Conservation (phyloP, 148 eudicot species). For the Silene uniflora region DNA sequence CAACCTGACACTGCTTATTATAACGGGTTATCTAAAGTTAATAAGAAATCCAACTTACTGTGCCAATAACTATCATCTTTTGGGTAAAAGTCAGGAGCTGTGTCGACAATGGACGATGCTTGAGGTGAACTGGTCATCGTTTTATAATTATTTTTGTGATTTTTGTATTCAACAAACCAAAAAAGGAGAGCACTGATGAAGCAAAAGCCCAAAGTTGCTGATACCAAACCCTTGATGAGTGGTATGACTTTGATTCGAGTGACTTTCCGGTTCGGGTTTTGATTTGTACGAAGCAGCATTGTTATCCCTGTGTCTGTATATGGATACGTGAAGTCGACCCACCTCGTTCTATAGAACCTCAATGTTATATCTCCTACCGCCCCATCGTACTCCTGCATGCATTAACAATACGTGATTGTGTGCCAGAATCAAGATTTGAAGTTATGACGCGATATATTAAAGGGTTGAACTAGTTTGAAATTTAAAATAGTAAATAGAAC, state of each 20-base stretch:
- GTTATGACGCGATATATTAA: neutral
- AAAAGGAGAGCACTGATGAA: constrained; percentile 26
- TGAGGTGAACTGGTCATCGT: too few species aligned
- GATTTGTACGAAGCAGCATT: constrained; percentile 26
- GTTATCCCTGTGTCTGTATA: constrained; percentile 32
- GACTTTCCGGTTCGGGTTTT: neutral
- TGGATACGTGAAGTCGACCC: constrained; percentile 33
- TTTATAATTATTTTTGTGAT: constrained; percentile 5
- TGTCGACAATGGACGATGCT: too few species aligned
- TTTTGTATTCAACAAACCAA: constrained; percentile 25
- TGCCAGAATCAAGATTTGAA: neutral
- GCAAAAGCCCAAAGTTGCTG: constrained; percentile 27
- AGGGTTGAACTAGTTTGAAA: too few species aligned
- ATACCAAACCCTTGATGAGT: constrained; percentile 27
- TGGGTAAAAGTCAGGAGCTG: neutral
- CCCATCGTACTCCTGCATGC: constrained; percentile 28
- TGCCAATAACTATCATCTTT: constrained; percentile 24
- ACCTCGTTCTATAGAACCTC: constrained; percentile 18
- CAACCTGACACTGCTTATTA: too few species aligned
- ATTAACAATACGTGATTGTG: neutral
- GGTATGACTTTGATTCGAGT: constrained; percentile 17
- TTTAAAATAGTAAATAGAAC: too few species aligned
- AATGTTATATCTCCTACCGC: constrained; percentile 32
- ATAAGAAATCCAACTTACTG: constrained; percentile 28
- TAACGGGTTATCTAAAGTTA: too few species aligned